A percentile compares a stretch with the other conserved stretches of the same genome.
Evolutionary conservation across 2,329 filamentous ascomycete genomes (phyloP).

Genomic region (Penicillium olsonii): DNA sequence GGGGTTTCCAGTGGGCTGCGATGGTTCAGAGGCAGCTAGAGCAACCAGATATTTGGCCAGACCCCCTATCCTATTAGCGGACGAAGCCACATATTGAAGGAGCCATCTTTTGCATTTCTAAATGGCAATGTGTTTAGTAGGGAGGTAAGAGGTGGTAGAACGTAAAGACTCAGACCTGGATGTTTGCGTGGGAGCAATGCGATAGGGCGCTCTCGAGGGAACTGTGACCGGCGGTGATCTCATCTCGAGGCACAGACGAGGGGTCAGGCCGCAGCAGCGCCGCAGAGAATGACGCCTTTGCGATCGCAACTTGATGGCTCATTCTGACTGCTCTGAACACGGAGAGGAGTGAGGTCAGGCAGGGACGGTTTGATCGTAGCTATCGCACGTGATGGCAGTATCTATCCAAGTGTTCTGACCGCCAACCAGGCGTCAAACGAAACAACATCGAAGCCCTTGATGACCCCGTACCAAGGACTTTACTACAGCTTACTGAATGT

Average conservation of each 20-base stretch:
- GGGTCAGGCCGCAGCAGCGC: constrained; percentile 74
- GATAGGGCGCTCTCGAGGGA: constrained; percentile 65
- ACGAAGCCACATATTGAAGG: constrained; percentile 69
- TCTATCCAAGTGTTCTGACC: no score
- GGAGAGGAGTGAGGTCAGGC: no score
- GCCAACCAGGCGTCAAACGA: no score
- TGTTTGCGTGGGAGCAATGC: constrained; percentile 76
- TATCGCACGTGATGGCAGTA: no score
- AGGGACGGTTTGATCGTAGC: no score
- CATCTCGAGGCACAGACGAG: constrained; percentile 65
- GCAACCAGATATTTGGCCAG: constrained; percentile 76
- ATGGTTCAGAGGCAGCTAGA: constrained; percentile 59
- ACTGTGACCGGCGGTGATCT: constrained; percentile 69
- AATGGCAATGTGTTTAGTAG: constrained; percentile 38
- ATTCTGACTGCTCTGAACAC: constrained; percentile 23
- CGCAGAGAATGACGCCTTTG: constrained; percentile 76
- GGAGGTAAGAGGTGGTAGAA: constrained; percentile 19
- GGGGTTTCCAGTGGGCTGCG: constrained; percentile 33
- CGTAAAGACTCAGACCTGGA: constrained; percentile 73
- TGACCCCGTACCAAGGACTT: no score
- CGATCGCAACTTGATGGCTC: constrained; percentile 71
- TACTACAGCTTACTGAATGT: no score
- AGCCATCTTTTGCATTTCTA: constrained; percentile 90
- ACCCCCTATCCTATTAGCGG: constrained; percentile 63
- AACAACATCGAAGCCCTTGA: no score